Evolutionary conservation across 306 rosid species (phyloP).

Genomic region (Begonia fuchsioides): DNA sequence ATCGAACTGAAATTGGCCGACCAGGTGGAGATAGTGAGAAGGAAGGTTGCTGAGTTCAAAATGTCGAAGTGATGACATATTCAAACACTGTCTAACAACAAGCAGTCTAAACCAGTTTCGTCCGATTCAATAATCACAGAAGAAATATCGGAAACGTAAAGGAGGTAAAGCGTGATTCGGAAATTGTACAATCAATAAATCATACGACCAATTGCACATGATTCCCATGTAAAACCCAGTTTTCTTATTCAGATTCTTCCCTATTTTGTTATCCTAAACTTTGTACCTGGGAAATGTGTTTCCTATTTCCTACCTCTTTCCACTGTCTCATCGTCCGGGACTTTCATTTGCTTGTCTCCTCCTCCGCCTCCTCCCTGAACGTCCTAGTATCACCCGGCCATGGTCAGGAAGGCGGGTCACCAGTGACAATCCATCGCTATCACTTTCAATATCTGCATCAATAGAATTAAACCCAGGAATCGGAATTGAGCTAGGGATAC

Average conservation of each 20-base stretch:
- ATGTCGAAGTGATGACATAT: too few species aligned
- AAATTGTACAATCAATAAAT: too few species aligned
- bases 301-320: slow-evolving; percentile 37
- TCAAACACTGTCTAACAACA: too few species aligned
- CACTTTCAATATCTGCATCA: slow-evolving; percentile 29
- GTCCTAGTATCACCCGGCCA: slow-evolving; percentile 49
- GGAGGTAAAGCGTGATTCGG: too few species aligned
- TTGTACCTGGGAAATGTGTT: slow-evolving; percentile 27
- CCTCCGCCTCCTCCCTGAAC: slow-evolving; percentile 73
- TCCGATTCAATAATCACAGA: too few species aligned
- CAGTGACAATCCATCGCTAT: slow-evolving; percentile 38
- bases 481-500: slow-evolving; percentile 21
- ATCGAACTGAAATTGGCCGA: too few species aligned
- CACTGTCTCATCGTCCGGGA: slow-evolving; percentile 13
- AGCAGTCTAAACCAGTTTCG: too few species aligned
- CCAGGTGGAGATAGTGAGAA: too few species aligned
- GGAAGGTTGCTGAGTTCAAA: too few species aligned
- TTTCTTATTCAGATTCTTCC: not conserved
- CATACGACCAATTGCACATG: too few species aligned
- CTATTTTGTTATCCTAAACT: slow-evolving; percentile 9
- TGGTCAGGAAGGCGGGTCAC: slow-evolving; percentile 61
- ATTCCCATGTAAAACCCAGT: too few species aligned
- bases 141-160: too few species aligned
- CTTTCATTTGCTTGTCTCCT: slow-evolving; percentile 41
- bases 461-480: slow-evolving; percentile 30